Percentiles rank a stretch among this genome's conserved stretches.
These are phyloP conservation scores for Apiospora aurea DNA, from an alignment of 2,329 filamentous ascomycete species.

Conservation along the genomic window DNA sequence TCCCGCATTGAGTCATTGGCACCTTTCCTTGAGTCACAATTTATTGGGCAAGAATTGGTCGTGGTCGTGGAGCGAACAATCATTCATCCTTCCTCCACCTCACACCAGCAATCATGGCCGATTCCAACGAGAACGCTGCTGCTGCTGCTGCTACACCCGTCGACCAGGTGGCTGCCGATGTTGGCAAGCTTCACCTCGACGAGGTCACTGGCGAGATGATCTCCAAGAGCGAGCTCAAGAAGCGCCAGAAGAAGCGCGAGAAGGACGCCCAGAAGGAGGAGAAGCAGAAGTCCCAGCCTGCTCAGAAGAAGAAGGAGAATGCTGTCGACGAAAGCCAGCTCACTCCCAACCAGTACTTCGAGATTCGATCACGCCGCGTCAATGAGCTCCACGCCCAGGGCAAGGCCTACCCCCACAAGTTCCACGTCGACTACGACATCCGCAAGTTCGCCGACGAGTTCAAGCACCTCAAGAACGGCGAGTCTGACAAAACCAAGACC, in stretches of 20 bases:
- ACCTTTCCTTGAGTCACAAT: background rate
- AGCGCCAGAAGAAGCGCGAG: conserved; percentile 89
- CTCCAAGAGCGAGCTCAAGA: conserved; percentile 92
- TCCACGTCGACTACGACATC: conserved; percentile 84
- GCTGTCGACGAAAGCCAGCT: conserved; percentile 63
- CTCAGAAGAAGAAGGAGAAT: conserved; percentile 64
- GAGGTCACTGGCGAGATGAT: conserved; percentile 89
- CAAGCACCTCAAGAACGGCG: conserved; percentile 84
- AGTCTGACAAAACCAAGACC: conserved; percentile 76
- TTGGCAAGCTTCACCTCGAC: conserved; percentile 78
- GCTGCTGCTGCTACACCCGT: conserved; percentile 35
- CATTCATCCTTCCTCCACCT: background rate
- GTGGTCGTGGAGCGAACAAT: background rate
- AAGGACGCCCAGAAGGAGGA: conserved; percentile 88
- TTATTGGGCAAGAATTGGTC: background rate
- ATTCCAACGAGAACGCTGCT: conserved; percentile 23
- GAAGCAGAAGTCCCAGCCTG: conserved; percentile 75
- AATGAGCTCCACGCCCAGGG: conserved; percentile 72
- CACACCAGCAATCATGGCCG: conserved; percentile 24
- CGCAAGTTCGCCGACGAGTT: conserved; percentile 81
- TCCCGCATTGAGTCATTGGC: background rate
- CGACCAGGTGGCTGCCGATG: conserved; percentile 56
- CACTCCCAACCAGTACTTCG: conserved; percentile 80
- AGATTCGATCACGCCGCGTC: conserved; percentile 87
- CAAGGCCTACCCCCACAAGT: conserved; percentile 90